A percentile compares a stretch with the other conserved stretches of the same genome.
phyloP scores from a whole-genome alignment of 352 stramenopile species.

The Thalassiosira hispida region DNA sequence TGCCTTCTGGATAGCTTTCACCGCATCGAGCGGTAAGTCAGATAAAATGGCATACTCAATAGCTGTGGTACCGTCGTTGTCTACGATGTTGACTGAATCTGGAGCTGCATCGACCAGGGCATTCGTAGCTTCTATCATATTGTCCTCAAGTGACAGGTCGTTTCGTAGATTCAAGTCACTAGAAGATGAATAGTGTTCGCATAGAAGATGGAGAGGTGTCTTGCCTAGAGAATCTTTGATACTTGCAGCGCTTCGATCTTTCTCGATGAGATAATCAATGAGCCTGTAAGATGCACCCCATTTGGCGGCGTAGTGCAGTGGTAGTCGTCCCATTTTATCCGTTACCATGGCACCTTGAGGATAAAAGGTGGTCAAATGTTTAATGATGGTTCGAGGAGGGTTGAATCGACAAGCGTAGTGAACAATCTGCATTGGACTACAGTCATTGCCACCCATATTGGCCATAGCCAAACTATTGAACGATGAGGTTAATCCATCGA shows the following conservation, averaged over 20 bases:
- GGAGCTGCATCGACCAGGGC: constrained; percentile 18
- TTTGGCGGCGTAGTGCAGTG: constrained; percentile 44
- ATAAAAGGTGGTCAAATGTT: constrained; percentile 22
- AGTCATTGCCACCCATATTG: neutral
- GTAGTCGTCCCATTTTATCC: constrained; percentile 32
- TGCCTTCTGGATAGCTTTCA: constrained; percentile 36
- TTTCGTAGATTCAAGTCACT: neutral
- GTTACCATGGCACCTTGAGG: constrained; percentile 15
- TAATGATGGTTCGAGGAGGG: constrained; percentile 33
- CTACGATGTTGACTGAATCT: constrained; percentile 44
- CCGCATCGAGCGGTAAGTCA: constrained; percentile 11
- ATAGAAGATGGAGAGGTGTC: constrained; percentile 42
- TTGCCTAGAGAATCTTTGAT: constrained; percentile 40
- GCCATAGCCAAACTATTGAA: constrained; percentile 10
- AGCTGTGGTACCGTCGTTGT: constrained; percentile 26
- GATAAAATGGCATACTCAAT: constrained; percentile 43
- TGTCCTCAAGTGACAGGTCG: constrained; percentile 23
- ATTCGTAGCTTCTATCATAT: constrained; percentile 17
- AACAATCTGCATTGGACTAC: constrained; percentile 18
- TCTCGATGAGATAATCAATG: constrained; percentile 40
- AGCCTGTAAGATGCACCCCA: constrained; percentile 39
- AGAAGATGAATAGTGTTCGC: constrained; percentile 21
- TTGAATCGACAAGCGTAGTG: constrained; percentile 43
- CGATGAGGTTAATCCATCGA: neutral
- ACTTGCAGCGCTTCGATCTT: constrained; percentile 23